Evolutionary conservation across 106 monocot genomes (phyloP).

Genomic region (Dactylorhiza incarnata): DNA sequence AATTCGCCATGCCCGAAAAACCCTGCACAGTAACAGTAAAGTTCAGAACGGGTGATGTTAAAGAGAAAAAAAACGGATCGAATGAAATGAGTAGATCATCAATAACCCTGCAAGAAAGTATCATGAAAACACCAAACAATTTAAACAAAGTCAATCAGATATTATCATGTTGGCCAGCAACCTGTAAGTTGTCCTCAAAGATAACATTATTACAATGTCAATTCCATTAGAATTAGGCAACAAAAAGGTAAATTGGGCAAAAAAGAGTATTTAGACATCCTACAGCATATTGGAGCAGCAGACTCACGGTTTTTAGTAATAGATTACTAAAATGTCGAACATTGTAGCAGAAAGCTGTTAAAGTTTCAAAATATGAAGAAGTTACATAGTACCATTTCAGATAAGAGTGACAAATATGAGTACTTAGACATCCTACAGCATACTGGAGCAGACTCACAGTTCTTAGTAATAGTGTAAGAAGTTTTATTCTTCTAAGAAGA

Average conservation of each 20-base stretch:
- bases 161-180: neutral
- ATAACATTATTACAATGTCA: neutral
- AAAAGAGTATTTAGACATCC: neutral
- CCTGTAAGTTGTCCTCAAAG: neutral
- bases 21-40: conserved; percentile 9
- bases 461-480: no score
- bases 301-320: neutral
- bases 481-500: conserved; percentile 3
- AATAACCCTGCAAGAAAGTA: neutral
- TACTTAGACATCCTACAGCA: conserved; percentile 1
- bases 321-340: neutral
- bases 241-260: neutral
- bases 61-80: neutral
- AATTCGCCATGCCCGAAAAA: conserved; percentile 4
- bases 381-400: neutral
- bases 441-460: neutral
- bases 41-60: neutral
- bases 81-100: neutral
- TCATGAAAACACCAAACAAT: neutral
- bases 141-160: neutral
- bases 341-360: neutral
- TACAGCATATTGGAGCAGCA: neutral
- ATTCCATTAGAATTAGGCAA: neutral
- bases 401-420: neutral
- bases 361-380: neutral